Percentiles rank a stretch among this genome's conserved stretches.
These are phyloP conservation scores for Xylariaceae sp. DNA, from an alignment of 2,329 filamentous ascomycete species.

Conservation along the genomic window DNA sequence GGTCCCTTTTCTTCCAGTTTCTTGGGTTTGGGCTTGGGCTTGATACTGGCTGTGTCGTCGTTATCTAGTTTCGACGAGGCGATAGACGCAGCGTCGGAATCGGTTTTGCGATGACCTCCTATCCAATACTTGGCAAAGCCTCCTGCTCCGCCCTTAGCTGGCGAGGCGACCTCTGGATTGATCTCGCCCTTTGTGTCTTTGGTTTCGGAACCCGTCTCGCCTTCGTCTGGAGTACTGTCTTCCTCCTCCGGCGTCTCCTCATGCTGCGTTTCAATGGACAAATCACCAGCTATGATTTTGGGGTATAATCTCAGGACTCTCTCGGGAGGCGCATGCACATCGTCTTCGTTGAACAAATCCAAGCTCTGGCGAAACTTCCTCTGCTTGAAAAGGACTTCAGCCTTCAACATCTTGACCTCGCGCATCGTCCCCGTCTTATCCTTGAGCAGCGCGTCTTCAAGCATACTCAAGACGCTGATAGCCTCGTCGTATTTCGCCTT, in stretches of 20 bases:
- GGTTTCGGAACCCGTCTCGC: slow-evolving; percentile 33
- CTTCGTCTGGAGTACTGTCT: slow-evolving; percentile 36
- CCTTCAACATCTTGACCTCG: slow-evolving; percentile 88
- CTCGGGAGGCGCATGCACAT: slow-evolving; percentile 86
- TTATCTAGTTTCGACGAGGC: slow-evolving; percentile 51
- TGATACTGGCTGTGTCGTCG: slow-evolving; percentile 56
- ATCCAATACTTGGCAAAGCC: slow-evolving; percentile 56
- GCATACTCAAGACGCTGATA: slow-evolving; percentile 80
- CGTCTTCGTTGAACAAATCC: slow-evolving; percentile 80
- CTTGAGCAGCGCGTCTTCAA: slow-evolving; percentile 85
- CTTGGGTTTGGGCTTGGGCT: slow-evolving; percentile 44
- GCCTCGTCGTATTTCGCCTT: slow-evolving; percentile 81
- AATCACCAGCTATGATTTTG: slow-evolving; percentile 74
- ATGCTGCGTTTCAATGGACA: slow-evolving; percentile 55
- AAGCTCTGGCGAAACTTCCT: slow-evolving; percentile 82
- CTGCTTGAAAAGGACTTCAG: slow-evolving; percentile 76
- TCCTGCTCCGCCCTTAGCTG: slow-evolving; percentile 36
- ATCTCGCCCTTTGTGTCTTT: slow-evolving; percentile 28
- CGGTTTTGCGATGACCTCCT: slow-evolving; percentile 41
- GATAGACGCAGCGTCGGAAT: slow-evolving; percentile 58
- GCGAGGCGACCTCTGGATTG: slow-evolving; percentile 29
- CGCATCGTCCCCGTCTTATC: slow-evolving; percentile 79
- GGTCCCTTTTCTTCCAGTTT: slow-evolving; percentile 47
- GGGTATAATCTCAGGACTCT: slow-evolving; percentile 85
- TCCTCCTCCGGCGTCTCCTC: slow-evolving; percentile 49